phyloP scores from a whole-genome alignment of 2,329 filamentous ascomycete genomes.

The Alternaria ventricosa region DNA sequence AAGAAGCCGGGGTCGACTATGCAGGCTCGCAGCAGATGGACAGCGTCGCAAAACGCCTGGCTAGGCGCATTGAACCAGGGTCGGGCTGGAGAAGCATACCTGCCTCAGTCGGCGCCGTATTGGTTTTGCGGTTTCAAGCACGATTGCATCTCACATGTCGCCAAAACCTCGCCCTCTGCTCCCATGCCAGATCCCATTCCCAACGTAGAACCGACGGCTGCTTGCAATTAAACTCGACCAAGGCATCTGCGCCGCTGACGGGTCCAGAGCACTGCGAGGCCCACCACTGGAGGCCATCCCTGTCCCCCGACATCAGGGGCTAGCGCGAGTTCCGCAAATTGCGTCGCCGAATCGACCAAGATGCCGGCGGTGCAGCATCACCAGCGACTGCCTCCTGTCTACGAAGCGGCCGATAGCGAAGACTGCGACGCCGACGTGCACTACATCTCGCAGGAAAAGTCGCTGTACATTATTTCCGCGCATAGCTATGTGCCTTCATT shows the following conservation, averaged over 20 bases:
- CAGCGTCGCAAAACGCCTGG: constrained; percentile 29
- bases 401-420: constrained; percentile 13
- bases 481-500: constrained; percentile 45
- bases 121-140: background rate
- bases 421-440: constrained; percentile 16
- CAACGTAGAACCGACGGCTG: background rate
- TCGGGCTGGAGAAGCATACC: constrained; percentile 12
- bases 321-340: constrained; percentile 38
- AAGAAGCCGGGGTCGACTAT: constrained; percentile 27
- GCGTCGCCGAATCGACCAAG: constrained; percentile 22
- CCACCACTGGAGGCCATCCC: constrained; percentile 20
- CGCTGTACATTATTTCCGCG: constrained; percentile 45
- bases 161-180: background rate
- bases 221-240: constrained; percentile 1
- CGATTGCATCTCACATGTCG: background rate
- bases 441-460: constrained; percentile 29
- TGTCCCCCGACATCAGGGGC: constrained; percentile 16
- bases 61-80: constrained; percentile 13
- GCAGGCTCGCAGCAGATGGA: constrained; percentile 27
- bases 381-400: constrained; percentile 20
- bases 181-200: background rate
- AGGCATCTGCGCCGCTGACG: constrained; percentile 12
- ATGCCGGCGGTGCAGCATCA: constrained; percentile 39
- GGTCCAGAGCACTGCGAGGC: constrained; percentile 21
- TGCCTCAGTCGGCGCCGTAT: constrained; percentile 13